Evolutionary conservation across 352 stramenopile species (phyloP).

Genomic region (Phytophthora idaei): DNA sequence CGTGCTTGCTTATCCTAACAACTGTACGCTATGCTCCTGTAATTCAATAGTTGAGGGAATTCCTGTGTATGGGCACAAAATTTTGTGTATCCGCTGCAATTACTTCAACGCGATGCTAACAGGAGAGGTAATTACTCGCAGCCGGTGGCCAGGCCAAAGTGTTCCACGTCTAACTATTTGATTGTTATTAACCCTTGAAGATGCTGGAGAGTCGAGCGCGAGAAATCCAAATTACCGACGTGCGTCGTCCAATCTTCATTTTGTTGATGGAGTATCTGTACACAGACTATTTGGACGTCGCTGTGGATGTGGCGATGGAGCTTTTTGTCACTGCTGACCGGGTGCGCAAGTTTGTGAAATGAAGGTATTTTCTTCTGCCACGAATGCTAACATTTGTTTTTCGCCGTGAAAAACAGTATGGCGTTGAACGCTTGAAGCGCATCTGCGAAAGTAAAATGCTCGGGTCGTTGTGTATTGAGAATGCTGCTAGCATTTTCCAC

Average conservation of each 20-base stretch:
- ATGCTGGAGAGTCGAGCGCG: slow-evolving; percentile 91
- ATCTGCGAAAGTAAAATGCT: slow-evolving; percentile 98
- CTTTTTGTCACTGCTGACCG: slow-evolving; percentile 94
- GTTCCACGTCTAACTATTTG: slow-evolving; percentile 1
- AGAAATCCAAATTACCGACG: slow-evolving; percentile 93
- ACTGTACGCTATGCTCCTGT: background rate
- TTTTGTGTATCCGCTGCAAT: slow-evolving; percentile 93
- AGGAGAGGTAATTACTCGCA: slow-evolving; percentile 52
- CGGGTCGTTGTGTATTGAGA: slow-evolving; percentile 94
- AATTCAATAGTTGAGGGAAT: slow-evolving; percentile 74
- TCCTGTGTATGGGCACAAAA: slow-evolving; percentile 90
- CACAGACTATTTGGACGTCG: slow-evolving; percentile 93
- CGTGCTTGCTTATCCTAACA: background rate
- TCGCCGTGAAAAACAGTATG: slow-evolving; percentile 54
- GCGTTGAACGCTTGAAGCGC: slow-evolving; percentile 87
- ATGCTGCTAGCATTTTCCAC: slow-evolving; percentile 96
- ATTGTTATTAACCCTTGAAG: slow-evolving; percentile 18
- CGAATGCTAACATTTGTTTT: slow-evolving; percentile 15
- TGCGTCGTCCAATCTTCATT: slow-evolving; percentile 92
- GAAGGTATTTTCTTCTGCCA: background rate
- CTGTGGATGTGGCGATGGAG: slow-evolving; percentile 93
- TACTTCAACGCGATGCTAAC: slow-evolving; percentile 94
- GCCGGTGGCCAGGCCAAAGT: background rate
- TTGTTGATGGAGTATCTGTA: slow-evolving; percentile 96
- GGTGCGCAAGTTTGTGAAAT: slow-evolving; percentile 34